Evolutionary conservation across 768 basidiomycete species (phyloP), one percentile per base, ranked within the genome.

Genomic region (Suillus spraguei): DNA sequence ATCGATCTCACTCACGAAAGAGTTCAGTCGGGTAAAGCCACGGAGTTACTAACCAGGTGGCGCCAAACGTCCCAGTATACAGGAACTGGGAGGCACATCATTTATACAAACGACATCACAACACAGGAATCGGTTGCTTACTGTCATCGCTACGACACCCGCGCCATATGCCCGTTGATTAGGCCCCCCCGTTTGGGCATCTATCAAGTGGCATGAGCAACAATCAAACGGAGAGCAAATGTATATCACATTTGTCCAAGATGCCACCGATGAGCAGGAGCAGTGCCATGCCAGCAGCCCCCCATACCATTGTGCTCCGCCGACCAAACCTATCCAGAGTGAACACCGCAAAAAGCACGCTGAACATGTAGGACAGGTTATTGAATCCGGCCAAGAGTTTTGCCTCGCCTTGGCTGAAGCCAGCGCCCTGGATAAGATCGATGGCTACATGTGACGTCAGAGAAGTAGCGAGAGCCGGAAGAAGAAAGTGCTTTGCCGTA

Each of bases 31-130:
- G 62, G 11, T 63, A 63, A 28, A 63, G 60, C 60, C 62, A 63
- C 36, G 62, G 62, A 47, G 63, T 63, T 49, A 63, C 63, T 14
- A 63, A 32, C 63, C 63, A 63, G 14, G 63, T 63, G 14, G 63
- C 61, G 9, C 62, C 62, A 44, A 63, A 63, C 7, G 62, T 63
- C 28, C 63, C 63, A 22, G 63, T 63, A 60, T 63, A 63, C 20
- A 63, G 62, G 62, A 63, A 63, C 61, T 62, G 41, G 16, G 17
- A 53, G 52, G 28, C 32, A 32, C 50, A 53, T 28, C 7, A 46
- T 32, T 20, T 20, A 28, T 35, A 39, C 22, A 56, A 17, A 10
- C 11, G 55, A 28, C 52, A n/a, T 53, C 52, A 33, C 20, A 20
- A 35, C n/a, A 33, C 11, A 32, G 2, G 24, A 24, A 28, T 28